Percentiles rank a stretch among this genome's conserved stretches.
phyloP scores from a whole-genome alignment of 345 rosid species.

The Mallotus nudiflorus region DNA sequence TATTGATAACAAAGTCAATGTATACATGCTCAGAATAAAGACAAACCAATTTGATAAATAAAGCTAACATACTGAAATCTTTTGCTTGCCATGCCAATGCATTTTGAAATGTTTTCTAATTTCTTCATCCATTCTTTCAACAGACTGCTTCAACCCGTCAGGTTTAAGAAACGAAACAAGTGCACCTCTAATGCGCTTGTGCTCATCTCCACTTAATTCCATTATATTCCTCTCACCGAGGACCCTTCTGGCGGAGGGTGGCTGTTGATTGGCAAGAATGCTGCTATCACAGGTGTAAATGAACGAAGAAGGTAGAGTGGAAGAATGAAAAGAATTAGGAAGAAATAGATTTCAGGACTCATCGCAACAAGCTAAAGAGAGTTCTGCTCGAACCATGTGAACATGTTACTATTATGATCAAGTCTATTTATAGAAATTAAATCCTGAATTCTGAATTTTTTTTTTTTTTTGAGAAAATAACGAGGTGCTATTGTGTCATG shows the following conservation, averaged over 20 bases:
- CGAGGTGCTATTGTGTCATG: too few species aligned
- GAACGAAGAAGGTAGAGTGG: constrained; percentile 26
- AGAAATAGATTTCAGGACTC: not conserved
- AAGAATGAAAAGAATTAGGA: constrained; percentile 19
- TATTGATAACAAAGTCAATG: too few species aligned
- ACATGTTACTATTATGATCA: too few species aligned
- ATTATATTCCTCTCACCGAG: constrained; percentile 28
- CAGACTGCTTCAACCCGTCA: constrained; percentile 31
- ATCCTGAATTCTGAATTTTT: too few species aligned
- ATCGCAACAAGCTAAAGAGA: not conserved
- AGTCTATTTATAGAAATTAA: too few species aligned
- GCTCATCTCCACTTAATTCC: constrained; percentile 35
- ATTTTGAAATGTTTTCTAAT: constrained; percentile 24
- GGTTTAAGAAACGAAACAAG: constrained; percentile 34
- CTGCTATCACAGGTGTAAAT: constrained; percentile 21
- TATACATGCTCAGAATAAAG: too few species aligned
- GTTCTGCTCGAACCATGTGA: not conserved
- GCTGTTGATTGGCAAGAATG: constrained; percentile 16
- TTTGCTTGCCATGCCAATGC: constrained; percentile 40
- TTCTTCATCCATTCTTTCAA: constrained; percentile 38
- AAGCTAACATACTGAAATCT: constrained; percentile 17
- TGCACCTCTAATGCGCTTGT: constrained; percentile 36
- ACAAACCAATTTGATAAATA: not conserved
- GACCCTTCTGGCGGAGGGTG: constrained; percentile 16
- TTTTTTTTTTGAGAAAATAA: too few species aligned